Percentiles rank a stretch among this genome's conserved stretches.
These are phyloP conservation scores for Debaryomyces castellii DNA, from an alignment of 805 yeast genomes.

Conservation along the genomic window DNA sequence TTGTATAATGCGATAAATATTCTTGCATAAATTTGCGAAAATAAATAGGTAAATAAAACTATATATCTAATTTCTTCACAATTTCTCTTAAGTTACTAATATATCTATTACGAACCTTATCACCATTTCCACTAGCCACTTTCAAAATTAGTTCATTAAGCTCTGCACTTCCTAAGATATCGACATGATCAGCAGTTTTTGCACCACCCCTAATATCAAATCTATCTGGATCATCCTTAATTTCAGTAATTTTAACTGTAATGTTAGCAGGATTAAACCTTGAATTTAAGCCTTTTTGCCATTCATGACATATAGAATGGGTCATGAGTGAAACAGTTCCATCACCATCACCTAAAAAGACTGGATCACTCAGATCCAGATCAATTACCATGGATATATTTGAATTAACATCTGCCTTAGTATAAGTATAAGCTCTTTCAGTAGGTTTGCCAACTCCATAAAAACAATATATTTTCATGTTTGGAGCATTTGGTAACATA, in stretches of 20 bases:
- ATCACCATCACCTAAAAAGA: slow-evolving; percentile 87
- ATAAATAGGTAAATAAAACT: too few species aligned
- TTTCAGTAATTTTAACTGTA: slow-evolving; percentile 79
- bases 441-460: slow-evolving; percentile 98
- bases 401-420: slow-evolving; percentile 55
- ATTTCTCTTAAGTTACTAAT: slow-evolving; percentile 63
- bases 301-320: slow-evolving; percentile 87
- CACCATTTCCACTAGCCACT: slow-evolving; percentile 82
- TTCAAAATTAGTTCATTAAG: slow-evolving; percentile 80
- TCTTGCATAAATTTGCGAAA: too few species aligned
- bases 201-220: slow-evolving; percentile 97
- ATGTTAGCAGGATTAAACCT: slow-evolving; percentile 78
- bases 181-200: slow-evolving; percentile 96
- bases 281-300: slow-evolving; percentile 65
- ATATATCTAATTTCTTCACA: slow-evolving; percentile 54
- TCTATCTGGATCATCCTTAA: slow-evolving; percentile 88
- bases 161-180: slow-evolving; percentile 89
- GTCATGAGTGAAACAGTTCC: slow-evolving; percentile 90
- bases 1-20: neutral
- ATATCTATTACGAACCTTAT: slow-evolving; percentile 57
- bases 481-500: slow-evolving; percentile 90
- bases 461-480: slow-evolving; percentile 82
- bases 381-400: slow-evolving; percentile 70
- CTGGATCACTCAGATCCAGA: slow-evolving; percentile 60
- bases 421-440: slow-evolving; percentile 87